A percentile compares a stretch with the other conserved stretches of the same genome.
phyloP scores from a whole-genome alignment of 495 filamentous ascomycete genomes.

The Coniosporium apollinis region DNA sequence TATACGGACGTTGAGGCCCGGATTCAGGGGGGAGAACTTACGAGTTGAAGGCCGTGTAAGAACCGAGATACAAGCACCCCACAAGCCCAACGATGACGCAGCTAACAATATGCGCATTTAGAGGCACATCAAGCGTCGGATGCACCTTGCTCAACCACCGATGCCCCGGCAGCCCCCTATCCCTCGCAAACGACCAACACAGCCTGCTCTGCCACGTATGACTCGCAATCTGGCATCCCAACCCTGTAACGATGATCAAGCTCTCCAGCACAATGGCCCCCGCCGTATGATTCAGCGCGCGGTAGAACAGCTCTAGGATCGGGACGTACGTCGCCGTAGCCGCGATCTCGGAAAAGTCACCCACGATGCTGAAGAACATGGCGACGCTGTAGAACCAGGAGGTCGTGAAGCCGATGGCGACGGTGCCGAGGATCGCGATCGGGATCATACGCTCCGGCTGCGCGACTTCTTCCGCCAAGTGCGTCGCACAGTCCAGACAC shows the following conservation, averaged over 20 bases:
- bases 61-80: conserved; percentile 39
- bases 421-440: conserved; percentile 41
- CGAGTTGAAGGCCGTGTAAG: conserved; percentile 37
- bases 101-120: conserved; percentile 33
- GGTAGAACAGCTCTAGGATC: conserved; percentile 39
- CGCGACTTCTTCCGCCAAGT: conserved; percentile 47
- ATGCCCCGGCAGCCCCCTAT: conserved; percentile 35
- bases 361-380: conserved; percentile 42
- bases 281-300: conserved; percentile 32
- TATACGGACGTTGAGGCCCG: no score
- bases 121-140: conserved; percentile 33
- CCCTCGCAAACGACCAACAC: conserved; percentile 44
- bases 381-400: conserved; percentile 37
- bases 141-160: conserved; percentile 32
- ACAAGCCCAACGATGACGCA: conserved; percentile 33
- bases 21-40: conserved; percentile 16
- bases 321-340: conserved; percentile 37
- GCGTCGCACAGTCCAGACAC: conserved; percentile 42
- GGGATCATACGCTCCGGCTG: conserved; percentile 30
- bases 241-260: conserved; percentile 37
- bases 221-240: conserved; percentile 37
- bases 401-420: conserved; percentile 42
- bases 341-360: conserved; percentile 30
- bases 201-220: conserved; percentile 43
- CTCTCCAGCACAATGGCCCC: conserved; percentile 39